Evolutionary conservation across 2,329 filamentous ascomycete species (phyloP), one percentile per base, ranked within the genome.

Genomic region (Ophiostoma pallidulum): DNA sequence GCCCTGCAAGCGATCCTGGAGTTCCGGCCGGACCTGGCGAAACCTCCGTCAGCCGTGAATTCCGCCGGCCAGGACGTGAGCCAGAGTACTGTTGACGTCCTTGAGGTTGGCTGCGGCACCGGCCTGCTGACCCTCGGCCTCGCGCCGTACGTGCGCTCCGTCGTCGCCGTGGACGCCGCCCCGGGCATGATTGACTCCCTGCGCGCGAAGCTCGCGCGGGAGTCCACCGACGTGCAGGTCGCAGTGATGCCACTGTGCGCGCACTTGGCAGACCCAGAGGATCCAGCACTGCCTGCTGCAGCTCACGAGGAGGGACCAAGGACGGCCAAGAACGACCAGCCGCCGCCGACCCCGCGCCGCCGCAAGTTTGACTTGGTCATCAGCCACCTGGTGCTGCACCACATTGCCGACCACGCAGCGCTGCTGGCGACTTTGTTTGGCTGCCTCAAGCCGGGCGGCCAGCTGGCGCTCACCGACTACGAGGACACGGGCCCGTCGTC

Each of bases 71-170:
- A 28, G 0, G 29, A 24, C 7, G n/a, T 16, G 6, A 16, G 18
- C 9, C 6, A 28, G 6, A 10, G 24, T 6, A 47, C 53, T 43
- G 29, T 70, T 24, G 64, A 74, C 48, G 66, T 78, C 8, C 69
- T 79, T 3, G 75, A 78, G 59, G 68, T 78, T 16, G 75, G 75
- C 45, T 76, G 73, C 53, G 75, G 75, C 41, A 78, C 75, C 4
- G 75, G 75, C 8, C 66, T 77, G 0, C 66, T 79, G 20, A 73
- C 71, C 9, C 64, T 74, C 40, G 63, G 61, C 8, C 61, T 77
- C 3, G 68, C 74, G 0, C 73, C 74, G 0, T 60, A 69, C 28
- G 67, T 72, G 5, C 66, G 64, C 36, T 64, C 63, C 8, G 57
- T 78, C 5, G 66, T 74, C 3, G 74, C 74, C 36, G 65, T 79